Evolutionary conservation across 345 rosid species (phyloP).

Genomic region (Noccaea bulbosa): DNA sequence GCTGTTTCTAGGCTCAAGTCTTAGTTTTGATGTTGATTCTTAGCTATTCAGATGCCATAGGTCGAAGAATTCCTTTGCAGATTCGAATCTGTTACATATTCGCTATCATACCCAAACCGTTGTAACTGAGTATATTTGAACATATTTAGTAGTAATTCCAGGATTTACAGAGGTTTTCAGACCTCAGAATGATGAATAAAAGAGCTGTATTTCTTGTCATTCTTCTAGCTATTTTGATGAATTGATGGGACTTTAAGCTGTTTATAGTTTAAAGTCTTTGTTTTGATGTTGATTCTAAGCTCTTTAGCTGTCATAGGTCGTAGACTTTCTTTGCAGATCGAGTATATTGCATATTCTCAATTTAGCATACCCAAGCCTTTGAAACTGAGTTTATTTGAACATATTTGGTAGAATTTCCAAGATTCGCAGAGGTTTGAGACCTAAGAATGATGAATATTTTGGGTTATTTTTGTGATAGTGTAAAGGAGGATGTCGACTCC

Average conservation of each 20-base stretch:
- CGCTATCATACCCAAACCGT: neutral
- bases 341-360: slow-evolving; percentile 2
- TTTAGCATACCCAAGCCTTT: neutral
- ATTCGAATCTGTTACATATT: slow-evolving; percentile 1
- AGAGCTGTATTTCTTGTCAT: slow-evolving; percentile 10
- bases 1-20: slow-evolving; percentile 24
- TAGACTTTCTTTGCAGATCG: slow-evolving; percentile 1
- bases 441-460: slow-evolving; percentile 11
- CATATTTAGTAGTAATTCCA: neutral
- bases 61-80: neutral
- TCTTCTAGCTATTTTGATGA: neutral
- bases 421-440: neutral
- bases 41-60: slow-evolving; percentile 9
- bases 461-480: neutral
- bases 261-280: slow-evolving; percentile 27
- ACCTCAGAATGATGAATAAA: slow-evolving; percentile 12
- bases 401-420: neutral
- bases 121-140: neutral
- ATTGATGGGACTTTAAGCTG: slow-evolving; percentile 21
- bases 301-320: slow-evolving; percentile 7
- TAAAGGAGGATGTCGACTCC: slow-evolving; percentile 61
- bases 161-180: neutral
- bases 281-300: slow-evolving; percentile 28
- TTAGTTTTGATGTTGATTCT: slow-evolving; percentile 31
- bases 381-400: neutral